Evolutionary conservation across 371 early-diverging fungal species (phyloP), one percentile per base, ranked within the genome.

Genomic region (Mortierella sp.): DNA sequence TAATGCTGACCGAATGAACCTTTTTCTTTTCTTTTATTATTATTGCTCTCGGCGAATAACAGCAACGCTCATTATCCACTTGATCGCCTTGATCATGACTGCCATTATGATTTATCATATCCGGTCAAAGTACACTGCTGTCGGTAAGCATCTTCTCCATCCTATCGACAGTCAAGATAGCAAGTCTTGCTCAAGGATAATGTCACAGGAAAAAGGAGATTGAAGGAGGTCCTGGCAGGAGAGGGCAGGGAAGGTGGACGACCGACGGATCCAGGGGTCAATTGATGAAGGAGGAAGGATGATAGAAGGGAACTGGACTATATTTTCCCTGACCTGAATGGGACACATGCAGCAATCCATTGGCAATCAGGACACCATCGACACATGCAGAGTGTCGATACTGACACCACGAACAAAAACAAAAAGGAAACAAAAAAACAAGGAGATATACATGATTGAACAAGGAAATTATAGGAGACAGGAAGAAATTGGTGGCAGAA

Each of bases 51-150:
- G 68, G 68, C 43, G 68, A 41, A 71, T 43, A 44, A 27, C 70
- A 95, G 95, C 97, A 12, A 95, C 96, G 51, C 86, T 98, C 35
- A 95, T 98, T 46, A 95, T 97, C 76, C 95, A 98, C 88, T 88
- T 98, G 74, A 93, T 97, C 74, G 96, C 98, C 38, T 91, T 99
- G 78, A 88, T 97, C 81, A 99, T 99, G 99, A 96, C 98, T 12
- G 91, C 94, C 44, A 98, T 98, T 88, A 99, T 99, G 99, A 97
- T 99, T 87, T 96, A 95, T 85, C 98, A 98, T 88, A 96, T 99
- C 87, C 95, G 96, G 83, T 94, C 96, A 43, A 99, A 99, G 91
- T 98, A 97, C 90, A 99, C 98, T 14, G 99, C 99, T 41, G 97
- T 99, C 63, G 99, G 98, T 95, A 90, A 88, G 93, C 88, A 68